Conservation (phyloP, 179 eudicot genomes). For the Patellifolia procumbens region DNA sequence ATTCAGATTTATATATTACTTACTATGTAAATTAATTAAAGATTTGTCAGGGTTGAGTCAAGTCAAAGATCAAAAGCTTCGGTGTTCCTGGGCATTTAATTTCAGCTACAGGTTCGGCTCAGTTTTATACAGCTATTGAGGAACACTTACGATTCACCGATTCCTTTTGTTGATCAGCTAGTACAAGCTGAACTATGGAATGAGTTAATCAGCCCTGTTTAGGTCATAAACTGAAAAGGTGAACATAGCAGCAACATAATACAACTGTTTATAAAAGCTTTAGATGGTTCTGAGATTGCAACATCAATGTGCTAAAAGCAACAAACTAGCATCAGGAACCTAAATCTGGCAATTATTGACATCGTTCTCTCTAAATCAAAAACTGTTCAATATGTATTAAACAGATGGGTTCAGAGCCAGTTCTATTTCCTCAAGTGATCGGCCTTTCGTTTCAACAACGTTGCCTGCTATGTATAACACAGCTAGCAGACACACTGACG, state of each 20-base stretch:
- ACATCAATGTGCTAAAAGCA: slow-evolving; percentile 19
- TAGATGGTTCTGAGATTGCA: too few relatives aligned
- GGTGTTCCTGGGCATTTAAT: too few relatives aligned
- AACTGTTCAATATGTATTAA: slow-evolving; percentile 24
- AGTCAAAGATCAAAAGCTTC: too few relatives aligned
- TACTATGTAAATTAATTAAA: too few relatives aligned
- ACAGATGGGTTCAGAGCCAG: slow-evolving; percentile 64
- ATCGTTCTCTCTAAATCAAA: neutral
- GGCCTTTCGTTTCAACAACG: slow-evolving; percentile 94
- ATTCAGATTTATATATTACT: too few relatives aligned
- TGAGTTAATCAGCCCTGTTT: neutral
- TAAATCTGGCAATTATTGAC: slow-evolving; percentile 18
- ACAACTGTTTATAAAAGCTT: neutral
- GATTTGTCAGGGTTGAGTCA: too few relatives aligned
- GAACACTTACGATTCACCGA: too few relatives aligned
- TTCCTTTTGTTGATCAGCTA: too few relatives aligned
- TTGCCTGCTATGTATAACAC: slow-evolving; percentile 69
- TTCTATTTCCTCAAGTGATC: slow-evolving; percentile 89
- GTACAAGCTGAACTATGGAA: neutral
- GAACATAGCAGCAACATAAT: too few relatives aligned
- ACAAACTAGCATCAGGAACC: slow-evolving; percentile 2
- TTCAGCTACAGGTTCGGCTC: too few relatives aligned
- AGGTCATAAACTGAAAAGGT: neutral
- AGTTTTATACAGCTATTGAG: too few relatives aligned
- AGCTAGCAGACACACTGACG: slow-evolving; percentile 70